phyloP scores from a whole-genome alignment of 495 filamentous ascomycete genomes.

The Penicillium paxilli region DNA sequence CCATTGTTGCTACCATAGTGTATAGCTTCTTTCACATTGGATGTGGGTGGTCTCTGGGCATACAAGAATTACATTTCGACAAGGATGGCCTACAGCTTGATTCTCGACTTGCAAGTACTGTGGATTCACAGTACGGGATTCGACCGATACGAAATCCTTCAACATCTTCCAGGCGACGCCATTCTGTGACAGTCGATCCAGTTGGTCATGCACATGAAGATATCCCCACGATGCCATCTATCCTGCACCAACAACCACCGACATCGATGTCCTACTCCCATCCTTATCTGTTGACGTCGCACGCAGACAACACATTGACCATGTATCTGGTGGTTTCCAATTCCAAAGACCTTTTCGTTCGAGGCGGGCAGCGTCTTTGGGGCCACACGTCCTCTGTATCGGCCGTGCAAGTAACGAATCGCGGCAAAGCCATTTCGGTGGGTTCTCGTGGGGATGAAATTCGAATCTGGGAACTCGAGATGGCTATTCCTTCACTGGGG shows the following conservation, averaged over 20 bases:
- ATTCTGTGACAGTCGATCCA: conserved; percentile 7
- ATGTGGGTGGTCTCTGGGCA: conserved; percentile 81
- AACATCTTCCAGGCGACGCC: conserved; percentile 33
- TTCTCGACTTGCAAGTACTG: conserved; percentile 55
- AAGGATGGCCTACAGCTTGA: conserved; percentile 51
- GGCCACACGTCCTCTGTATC: conserved; percentile 93
- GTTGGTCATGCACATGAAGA: neutral
- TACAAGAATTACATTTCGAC: conserved; percentile 79
- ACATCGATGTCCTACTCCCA: conserved; percentile 84
- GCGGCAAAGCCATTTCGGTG: conserved; percentile 89
- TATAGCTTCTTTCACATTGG: conserved; percentile 62
- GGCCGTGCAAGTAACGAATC: conserved; percentile 78
- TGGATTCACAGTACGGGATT: conserved; percentile 40
- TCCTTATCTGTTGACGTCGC: conserved; percentile 85
- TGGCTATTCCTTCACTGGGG: conserved; percentile 53
- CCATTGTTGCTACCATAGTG: conserved; percentile 77
- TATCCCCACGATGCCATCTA: conserved; percentile 23
- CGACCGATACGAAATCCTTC: conserved; percentile 38
- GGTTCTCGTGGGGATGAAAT: conserved; percentile 81
- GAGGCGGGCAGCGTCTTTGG: conserved; percentile 77
- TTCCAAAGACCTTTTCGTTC: conserved; percentile 63
- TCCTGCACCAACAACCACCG: conserved; percentile 50
- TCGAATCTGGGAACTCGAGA: conserved; percentile 92
- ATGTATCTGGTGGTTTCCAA: conserved; percentile 82
- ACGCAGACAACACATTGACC: conserved; percentile 90